A percentile compares a stretch with the other conserved stretches of the same genome.
phyloP scores from a whole-genome alignment of 495 filamentous ascomycete genomes.

The Neurospora tetrasperma region DNA sequence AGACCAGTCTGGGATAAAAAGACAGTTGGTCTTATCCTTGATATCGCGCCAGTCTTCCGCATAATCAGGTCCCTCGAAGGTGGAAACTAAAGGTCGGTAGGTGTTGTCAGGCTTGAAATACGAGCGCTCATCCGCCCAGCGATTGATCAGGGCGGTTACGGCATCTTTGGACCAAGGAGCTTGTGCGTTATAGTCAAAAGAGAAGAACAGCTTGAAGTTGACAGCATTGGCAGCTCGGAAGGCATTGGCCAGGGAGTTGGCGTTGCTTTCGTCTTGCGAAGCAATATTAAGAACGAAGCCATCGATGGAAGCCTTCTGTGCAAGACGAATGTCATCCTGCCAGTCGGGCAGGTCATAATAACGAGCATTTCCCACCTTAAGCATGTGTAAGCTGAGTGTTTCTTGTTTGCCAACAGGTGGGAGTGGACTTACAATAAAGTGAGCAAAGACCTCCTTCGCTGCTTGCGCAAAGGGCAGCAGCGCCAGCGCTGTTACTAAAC shows the following conservation, averaged over 20 bases:
- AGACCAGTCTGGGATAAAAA: slow-evolving; percentile 28
- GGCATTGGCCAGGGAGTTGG: slow-evolving; percentile 35
- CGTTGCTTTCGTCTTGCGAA: slow-evolving; percentile 33
- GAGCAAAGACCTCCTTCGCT: slow-evolving; percentile 17
- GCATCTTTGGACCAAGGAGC: slow-evolving; percentile 24
- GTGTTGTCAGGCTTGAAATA: slow-evolving; percentile 44
- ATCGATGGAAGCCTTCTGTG: slow-evolving; percentile 45
- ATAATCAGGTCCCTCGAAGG: slow-evolving; percentile 44
- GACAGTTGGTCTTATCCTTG: slow-evolving; percentile 16
- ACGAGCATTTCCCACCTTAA: slow-evolving; percentile 19
- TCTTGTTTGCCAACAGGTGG: not conserved
- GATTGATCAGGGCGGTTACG: slow-evolving; percentile 37
- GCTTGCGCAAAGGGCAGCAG: slow-evolving; percentile 5
- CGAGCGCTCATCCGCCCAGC: slow-evolving; percentile 34
- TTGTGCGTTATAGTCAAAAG: slow-evolving; percentile 44
- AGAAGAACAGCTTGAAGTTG: slow-evolving; percentile 51
- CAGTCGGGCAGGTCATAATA: slow-evolving; percentile 41
- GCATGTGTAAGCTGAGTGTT: not conserved
- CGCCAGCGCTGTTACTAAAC: not conserved
- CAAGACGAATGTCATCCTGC: slow-evolving; percentile 45
- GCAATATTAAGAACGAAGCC: slow-evolving; percentile 52
- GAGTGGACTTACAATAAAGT: slow-evolving; percentile 13
- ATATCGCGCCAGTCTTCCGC: slow-evolving; percentile 22
- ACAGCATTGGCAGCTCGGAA: slow-evolving; percentile 46
- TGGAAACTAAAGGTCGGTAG: slow-evolving; percentile 26